Evolutionary conservation across 129 eudicot genomes (phyloP).

Genomic region (Helichrysum umbraculigerum): DNA sequence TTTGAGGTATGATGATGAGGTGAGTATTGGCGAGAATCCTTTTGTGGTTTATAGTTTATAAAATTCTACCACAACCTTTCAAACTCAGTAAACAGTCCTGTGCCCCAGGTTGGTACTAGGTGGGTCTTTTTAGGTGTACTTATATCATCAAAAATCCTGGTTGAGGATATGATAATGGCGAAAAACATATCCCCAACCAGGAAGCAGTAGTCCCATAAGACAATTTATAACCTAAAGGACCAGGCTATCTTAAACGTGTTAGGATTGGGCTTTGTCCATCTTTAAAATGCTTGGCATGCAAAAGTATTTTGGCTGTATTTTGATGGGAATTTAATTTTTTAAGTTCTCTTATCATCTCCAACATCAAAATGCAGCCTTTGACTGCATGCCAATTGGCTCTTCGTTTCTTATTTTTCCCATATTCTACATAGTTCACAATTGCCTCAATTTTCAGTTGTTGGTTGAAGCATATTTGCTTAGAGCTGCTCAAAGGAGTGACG

Average conservation of each 20-base stretch:
- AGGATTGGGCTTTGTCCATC: not conserved
- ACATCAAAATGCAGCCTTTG: not conserved
- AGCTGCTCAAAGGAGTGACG: constrained; percentile 97
- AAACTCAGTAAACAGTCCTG: not conserved
- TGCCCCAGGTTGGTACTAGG: not conserved
- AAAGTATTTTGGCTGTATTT: not conserved
- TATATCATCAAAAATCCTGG: not conserved
- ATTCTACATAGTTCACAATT: constrained; percentile 18
- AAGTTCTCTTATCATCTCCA: not conserved
- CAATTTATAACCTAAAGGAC: not conserved
- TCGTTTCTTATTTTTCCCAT: not conserved
- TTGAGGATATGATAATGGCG: not conserved
- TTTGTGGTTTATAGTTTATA: not conserved
- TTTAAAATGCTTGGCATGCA: not conserved
- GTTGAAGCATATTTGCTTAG: constrained; percentile 96
- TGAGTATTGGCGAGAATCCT: constrained; percentile 33
- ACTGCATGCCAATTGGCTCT: constrained; percentile 7
- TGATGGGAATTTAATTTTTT: not conserved
- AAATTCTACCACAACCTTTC: not conserved
- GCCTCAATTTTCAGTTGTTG: constrained; percentile 59
- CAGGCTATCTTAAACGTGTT: not conserved
- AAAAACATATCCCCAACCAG: too few species aligned
- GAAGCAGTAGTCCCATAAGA: not conserved
- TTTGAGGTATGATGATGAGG: constrained; percentile 89
- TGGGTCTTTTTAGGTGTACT: not conserved